Conservation (phyloP, 768 basidiomycete genomes). For the Daedaleopsis nitida region DNA sequence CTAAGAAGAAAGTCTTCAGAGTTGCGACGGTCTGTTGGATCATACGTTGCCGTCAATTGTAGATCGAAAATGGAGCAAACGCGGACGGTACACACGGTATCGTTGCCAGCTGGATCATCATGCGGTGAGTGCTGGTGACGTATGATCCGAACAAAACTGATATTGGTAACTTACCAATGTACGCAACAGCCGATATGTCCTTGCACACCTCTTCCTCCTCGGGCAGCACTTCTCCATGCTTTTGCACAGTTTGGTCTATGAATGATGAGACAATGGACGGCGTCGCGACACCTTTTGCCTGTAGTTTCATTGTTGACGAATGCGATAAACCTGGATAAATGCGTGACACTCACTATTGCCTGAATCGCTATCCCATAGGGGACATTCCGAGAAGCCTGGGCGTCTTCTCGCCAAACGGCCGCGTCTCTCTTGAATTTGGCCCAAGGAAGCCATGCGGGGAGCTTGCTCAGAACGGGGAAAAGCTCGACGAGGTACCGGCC, state of each 20-base stretch:
- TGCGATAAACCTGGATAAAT: neutral
- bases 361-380: conserved; percentile 16
- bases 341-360: conserved; percentile 13
- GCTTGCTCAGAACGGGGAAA: conserved; percentile 6
- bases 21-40: conserved; percentile 23
- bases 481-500: neutral
- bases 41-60: neutral
- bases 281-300: neutral
- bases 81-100: neutral
- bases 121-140: neutral
- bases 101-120: neutral
- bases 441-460: conserved; percentile 24
- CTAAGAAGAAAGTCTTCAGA: conserved; percentile 29
- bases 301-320: too few species aligned
- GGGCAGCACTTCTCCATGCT: neutral
- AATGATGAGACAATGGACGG: neutral
- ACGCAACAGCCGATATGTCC: neutral
- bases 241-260: neutral
- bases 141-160: neutral
- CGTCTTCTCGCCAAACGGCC: neutral
- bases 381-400: conserved; percentile 6
- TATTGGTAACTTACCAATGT: neutral
- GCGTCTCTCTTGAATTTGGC: conserved; percentile 20
- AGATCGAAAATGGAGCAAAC: too few species aligned
- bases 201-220: neutral